These are phyloP conservation scores for Hanseniaspora uvarum DNA, from an alignment of 1,139 yeast species.

Conservation along the genomic window DNA sequence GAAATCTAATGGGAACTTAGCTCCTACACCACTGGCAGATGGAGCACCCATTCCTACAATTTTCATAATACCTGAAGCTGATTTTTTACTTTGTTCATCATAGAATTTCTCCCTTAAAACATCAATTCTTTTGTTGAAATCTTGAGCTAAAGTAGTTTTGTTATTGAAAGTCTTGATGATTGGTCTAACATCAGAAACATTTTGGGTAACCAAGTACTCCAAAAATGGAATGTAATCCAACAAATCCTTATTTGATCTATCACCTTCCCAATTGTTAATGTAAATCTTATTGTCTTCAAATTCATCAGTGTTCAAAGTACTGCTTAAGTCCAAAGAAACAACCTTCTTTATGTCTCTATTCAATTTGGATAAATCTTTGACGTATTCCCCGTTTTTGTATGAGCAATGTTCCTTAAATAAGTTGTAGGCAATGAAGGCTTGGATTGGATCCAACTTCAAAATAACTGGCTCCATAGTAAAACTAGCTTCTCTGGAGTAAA, in stretches of 20 bases:
- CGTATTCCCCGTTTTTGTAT: constrained; percentile 73
- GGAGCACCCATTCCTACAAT: constrained; percentile 52
- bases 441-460: constrained; percentile 83
- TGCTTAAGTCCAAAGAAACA: constrained; percentile 60
- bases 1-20: constrained; percentile 78
- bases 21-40: constrained; percentile 23
- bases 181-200: constrained; percentile 82
- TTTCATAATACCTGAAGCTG: constrained; percentile 43
- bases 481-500: constrained; percentile 77
- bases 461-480: constrained; percentile 79
- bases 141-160: constrained; percentile 54
- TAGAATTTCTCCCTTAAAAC: constrained; percentile 62
- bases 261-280: constrained; percentile 82
- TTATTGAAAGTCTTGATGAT: constrained; percentile 63
- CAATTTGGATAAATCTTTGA: constrained; percentile 75
- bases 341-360: constrained; percentile 84
- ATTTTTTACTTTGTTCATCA: constrained; percentile 50
- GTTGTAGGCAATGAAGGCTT: constrained; percentile 78
- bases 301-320: constrained; percentile 58
- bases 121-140: constrained; percentile 67
- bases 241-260: constrained; percentile 46
- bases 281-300: constrained; percentile 92
- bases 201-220: constrained; percentile 90
- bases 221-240: constrained; percentile 78
- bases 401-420: constrained; percentile 80